Evolutionary conservation across 202 grass and related monocot genomes (phyloP).

Genomic region (Zizania palustris): DNA sequence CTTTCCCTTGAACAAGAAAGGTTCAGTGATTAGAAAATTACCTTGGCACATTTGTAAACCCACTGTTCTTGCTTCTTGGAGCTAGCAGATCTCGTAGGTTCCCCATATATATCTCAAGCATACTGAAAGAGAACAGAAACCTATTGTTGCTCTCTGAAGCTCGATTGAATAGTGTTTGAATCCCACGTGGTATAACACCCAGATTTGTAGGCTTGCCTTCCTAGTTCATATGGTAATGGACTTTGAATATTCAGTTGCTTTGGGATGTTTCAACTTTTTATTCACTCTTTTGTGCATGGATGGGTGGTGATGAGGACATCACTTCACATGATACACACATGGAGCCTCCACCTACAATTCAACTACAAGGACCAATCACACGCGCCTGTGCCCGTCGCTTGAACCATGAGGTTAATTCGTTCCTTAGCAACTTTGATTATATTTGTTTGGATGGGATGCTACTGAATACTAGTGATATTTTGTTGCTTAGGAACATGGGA

Average conservation of each 20-base stretch:
- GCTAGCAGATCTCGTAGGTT: conserved; percentile 81
- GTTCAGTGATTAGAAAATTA: conserved; percentile 36
- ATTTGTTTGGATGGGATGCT: too few species aligned
- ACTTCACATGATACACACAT: too few species aligned
- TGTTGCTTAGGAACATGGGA: too few species aligned
- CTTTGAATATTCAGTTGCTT: conserved; percentile 31
- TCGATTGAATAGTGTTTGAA: conserved; percentile 73
- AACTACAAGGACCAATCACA: too few species aligned
- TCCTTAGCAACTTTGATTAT: too few species aligned
- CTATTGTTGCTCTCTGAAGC: conserved; percentile 65
- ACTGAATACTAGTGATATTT: too few species aligned
- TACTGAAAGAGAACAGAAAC: conserved; percentile 91
- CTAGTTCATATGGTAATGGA: conserved; percentile 53
- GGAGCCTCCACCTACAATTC: too few species aligned
- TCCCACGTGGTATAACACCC: conserved; percentile 80
- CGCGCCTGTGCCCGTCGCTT: too few species aligned
- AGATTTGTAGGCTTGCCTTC: conserved; percentile 65
- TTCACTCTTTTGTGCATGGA: conserved; percentile 18
- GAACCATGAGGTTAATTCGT: too few species aligned
- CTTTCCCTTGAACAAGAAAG: conserved; percentile 21
- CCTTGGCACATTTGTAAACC: conserved; percentile 65
- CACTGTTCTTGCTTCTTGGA: conserved; percentile 49
- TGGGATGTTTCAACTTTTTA: conserved; percentile 16
- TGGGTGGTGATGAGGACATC: too few species aligned
- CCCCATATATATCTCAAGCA: conserved; percentile 99